Evolutionary conservation across 495 filamentous ascomycete genomes (phyloP), one percentile per base, ranked within the genome.

Genomic region (Paragyromitra xinjiangensis): DNA sequence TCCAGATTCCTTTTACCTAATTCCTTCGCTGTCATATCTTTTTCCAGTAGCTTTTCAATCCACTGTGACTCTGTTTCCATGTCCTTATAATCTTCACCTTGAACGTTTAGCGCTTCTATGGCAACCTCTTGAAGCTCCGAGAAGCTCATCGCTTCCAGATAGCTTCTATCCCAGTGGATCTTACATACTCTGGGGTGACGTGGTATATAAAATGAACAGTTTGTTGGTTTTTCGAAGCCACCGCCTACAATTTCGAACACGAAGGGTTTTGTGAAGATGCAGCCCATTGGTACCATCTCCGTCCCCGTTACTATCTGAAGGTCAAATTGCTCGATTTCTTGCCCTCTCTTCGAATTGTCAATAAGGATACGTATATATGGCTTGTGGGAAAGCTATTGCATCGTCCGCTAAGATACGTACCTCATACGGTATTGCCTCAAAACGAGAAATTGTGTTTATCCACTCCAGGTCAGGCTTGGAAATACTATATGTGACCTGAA

Each of bases 151-250:
- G 88, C 83, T 64, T 92, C 90, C 48, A 85, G 84, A 80, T 87
- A 88, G 0, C 84, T 84, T 39, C 90, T 84, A 66, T 92, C 90
- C 62, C 82, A 85, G 66, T 91, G 89, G 6, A 92, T 82, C 77
- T 91, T 92, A 62, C 86, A 78, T 14, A 91, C 85, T 4, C 91
- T 87, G 0, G 91, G 89, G 77, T 91, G 91, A 3, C 91, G 88
- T 74, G 92, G 88, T 19, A 87, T 86, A 80, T 84, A 91, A 74
- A 88, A 90, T 16, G 84, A 83, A 11, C 84, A 85, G 55, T 88
- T 86, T 19, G 88, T 84, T 6, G 87, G 86, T 71, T 90, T 91
- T 61, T 90, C 89, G 75, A 90, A 92, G 0, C 90, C 89, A 42
- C 86, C 86, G 3, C 91, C 91, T 26, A 89, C 82, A 64, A 92